A percentile compares a stretch with the other conserved stretches of the same genome.
These are phyloP conservation scores for Colletotrichum sp. DNA, from an alignment of 2,329 filamentous ascomycete species.

Conservation along the genomic window DNA sequence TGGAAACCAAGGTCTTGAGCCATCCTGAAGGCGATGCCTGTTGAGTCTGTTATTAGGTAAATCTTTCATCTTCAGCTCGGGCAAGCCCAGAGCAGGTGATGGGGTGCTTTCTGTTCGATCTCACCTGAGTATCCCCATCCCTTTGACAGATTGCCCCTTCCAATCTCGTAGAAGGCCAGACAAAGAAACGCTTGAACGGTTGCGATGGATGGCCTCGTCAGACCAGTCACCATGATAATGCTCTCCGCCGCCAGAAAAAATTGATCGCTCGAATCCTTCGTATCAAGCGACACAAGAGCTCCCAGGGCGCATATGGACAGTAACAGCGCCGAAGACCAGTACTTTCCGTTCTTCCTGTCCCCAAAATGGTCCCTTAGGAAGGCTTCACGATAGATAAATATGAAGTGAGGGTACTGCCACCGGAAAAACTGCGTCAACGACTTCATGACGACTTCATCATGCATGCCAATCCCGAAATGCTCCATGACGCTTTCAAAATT, in stretches of 20 bases:
- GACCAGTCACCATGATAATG: constrained; percentile 28
- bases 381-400: constrained; percentile 33
- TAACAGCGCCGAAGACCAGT: constrained; percentile 29
- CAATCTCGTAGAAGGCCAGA: constrained; percentile 32
- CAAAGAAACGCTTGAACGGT: constrained; percentile 30
- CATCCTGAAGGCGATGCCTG: constrained; percentile 33
- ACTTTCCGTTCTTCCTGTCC: constrained; percentile 19
- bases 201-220: constrained; percentile 25
- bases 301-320: constrained; percentile 29
- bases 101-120: too few relatives aligned
- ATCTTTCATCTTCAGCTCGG: background rate
- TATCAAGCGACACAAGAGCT: constrained; percentile 16
- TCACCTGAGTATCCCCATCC: constrained; percentile 31
- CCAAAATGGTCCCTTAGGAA: constrained; percentile 27
- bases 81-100: too few relatives aligned
- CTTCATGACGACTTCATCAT: constrained; percentile 22
- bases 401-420: constrained; percentile 35
- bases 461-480: constrained; percentile 28
- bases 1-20: constrained; percentile 32
- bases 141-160: constrained; percentile 29
- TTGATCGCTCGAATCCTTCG: constrained; percentile 16
- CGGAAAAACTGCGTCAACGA: constrained; percentile 28
- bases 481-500: constrained; percentile 22
- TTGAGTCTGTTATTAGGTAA: background rate
- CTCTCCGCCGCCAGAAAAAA: constrained; percentile 28